Conservation (phyloP, 2,329 filamentous ascomycete genomes). For the Coniochaeta prunicola region DNA sequence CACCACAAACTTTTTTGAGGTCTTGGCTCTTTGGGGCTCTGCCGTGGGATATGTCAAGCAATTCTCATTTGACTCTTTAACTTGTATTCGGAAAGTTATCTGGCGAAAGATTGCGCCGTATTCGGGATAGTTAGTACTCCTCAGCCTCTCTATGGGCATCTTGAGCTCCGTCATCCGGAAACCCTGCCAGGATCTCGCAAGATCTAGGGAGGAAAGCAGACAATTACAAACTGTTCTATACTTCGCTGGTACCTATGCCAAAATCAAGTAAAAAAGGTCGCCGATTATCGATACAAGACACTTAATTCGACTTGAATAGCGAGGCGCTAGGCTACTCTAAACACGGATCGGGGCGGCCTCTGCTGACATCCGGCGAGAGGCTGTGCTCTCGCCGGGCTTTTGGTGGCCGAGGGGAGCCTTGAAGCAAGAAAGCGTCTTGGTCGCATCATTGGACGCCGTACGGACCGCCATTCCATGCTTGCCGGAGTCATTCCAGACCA, state of each 20-base stretch:
- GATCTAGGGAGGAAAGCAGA: background rate
- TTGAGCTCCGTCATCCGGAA: no score
- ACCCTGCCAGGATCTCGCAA: no score
- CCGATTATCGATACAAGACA: background rate
- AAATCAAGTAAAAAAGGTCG: background rate
- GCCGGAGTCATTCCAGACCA: background rate
- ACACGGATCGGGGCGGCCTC: conserved; percentile 1
- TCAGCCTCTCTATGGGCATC: background rate
- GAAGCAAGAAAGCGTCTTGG: background rate
- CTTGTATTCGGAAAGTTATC: no score
- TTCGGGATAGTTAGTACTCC: no score
- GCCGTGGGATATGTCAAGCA: no score
- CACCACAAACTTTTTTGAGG: no score
- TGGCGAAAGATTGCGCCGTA: no score
- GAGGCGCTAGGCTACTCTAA: background rate
- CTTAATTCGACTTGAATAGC: background rate
- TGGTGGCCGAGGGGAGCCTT: background rate
- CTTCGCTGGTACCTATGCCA: background rate
- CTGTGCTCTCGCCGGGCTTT: background rate
- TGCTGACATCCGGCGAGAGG: background rate
- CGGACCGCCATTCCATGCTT: background rate
- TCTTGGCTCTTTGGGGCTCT: no score
- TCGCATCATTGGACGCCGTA: background rate
- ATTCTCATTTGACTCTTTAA: no score
- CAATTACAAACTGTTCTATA: background rate